A percentile compares a stretch with the other conserved stretches of the same genome.
phyloP scores from a whole-genome alignment of 305 asterid species.

The Fraxinus sp. region DNA sequence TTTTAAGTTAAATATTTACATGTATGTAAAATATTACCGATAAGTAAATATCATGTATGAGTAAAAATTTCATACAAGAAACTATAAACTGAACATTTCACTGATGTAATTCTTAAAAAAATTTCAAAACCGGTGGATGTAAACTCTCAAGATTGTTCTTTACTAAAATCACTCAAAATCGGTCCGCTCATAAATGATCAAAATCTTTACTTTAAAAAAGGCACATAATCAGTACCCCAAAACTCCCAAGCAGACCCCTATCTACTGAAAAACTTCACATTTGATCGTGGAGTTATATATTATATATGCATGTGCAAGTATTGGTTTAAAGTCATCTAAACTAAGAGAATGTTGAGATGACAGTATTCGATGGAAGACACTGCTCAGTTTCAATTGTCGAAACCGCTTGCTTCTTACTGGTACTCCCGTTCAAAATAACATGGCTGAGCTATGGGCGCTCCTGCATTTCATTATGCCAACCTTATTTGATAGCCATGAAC shows the following conservation, averaged over 20 bases:
- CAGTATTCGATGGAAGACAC: slow-evolving; percentile 98
- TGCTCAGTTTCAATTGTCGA: slow-evolving; percentile 96
- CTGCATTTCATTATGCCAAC: slow-evolving; percentile 99
- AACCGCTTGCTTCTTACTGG: slow-evolving; percentile 98
- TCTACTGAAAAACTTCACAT: slow-evolving; percentile 8
- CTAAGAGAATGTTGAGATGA: slow-evolving; percentile 38
- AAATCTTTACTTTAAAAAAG: too few species aligned
- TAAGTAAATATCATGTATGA: too few species aligned
- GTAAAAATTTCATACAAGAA: too few species aligned
- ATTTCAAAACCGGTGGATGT: too few species aligned
- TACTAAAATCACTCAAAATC: too few species aligned
- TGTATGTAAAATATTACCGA: too few species aligned
- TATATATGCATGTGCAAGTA: background rate
- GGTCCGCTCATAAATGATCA: too few species aligned
- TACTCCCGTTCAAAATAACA: slow-evolving; percentile 94
- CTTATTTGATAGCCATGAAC: slow-evolving; percentile 92
- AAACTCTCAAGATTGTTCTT: too few species aligned
- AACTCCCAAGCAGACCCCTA: background rate
- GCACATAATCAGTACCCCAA: too few species aligned
- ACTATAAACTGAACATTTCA: too few species aligned
- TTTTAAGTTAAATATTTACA: too few species aligned
- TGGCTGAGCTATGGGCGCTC: slow-evolving; percentile 98
- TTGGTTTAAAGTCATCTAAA: slow-evolving; percentile 16
- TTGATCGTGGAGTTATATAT: background rate
- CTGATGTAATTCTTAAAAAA: too few species aligned